A percentile compares a stretch with the other conserved stretches of the same genome.
Evolutionary conservation across 306 rosid species (phyloP).

Genomic region (Canavalia ensiformis): DNA sequence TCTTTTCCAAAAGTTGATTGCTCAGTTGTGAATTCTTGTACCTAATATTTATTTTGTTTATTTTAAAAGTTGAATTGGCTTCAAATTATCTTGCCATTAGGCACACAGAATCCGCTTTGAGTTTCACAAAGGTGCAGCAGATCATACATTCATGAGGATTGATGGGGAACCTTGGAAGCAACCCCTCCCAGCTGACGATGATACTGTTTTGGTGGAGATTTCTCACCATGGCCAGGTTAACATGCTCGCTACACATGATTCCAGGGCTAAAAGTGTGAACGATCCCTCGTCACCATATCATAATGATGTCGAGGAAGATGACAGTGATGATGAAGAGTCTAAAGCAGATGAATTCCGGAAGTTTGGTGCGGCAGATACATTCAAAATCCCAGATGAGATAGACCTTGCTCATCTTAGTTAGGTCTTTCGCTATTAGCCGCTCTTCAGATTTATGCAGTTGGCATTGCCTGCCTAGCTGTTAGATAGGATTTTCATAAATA

Average conservation of each 20-base stretch:
- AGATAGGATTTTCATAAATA: background rate
- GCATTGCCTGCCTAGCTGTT: slow-evolving; percentile 2
- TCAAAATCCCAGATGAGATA: slow-evolving; percentile 80
- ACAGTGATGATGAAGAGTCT: slow-evolving; percentile 60
- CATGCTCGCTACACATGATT: slow-evolving; percentile 80
- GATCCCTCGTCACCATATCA: slow-evolving; percentile 60
- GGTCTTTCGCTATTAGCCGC: slow-evolving; percentile 24
- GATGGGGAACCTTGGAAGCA: slow-evolving; percentile 99
- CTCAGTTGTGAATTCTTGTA: background rate
- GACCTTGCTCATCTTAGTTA: slow-evolving; percentile 84
- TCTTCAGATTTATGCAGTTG: slow-evolving; percentile 30
- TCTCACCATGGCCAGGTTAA: slow-evolving; percentile 93
- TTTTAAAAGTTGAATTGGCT: slow-evolving; percentile 36
- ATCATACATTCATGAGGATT: slow-evolving; percentile 88
- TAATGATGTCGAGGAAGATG: slow-evolving; percentile 62
- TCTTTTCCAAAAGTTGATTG: slow-evolving; percentile 14
- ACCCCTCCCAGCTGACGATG: slow-evolving; percentile 85
- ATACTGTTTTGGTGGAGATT: slow-evolving; percentile 84
- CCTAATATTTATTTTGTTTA: slow-evolving; percentile 7
- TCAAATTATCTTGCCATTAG: slow-evolving; percentile 53
- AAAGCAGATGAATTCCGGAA: slow-evolving; percentile 78
- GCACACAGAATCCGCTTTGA: slow-evolving; percentile 78
- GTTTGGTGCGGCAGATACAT: slow-evolving; percentile 93
- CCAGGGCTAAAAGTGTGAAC: slow-evolving; percentile 65
- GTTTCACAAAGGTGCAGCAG: slow-evolving; percentile 83